These are phyloP conservation scores for Nemania sp. DNA, from an alignment of 2,329 filamentous ascomycete genomes.

Conservation along the genomic window DNA sequence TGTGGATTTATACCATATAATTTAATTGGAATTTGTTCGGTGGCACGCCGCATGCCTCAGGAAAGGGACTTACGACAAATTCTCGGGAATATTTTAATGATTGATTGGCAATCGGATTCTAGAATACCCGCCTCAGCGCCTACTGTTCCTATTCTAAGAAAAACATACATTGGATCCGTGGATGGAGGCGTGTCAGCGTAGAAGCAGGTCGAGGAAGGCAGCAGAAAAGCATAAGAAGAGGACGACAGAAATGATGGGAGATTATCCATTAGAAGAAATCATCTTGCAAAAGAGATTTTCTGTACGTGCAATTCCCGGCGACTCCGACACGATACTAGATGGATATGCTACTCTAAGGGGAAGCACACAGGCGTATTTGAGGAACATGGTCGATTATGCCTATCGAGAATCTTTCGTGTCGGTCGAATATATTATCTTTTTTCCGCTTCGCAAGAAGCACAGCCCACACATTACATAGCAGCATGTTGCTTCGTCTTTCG, in stretches of 20 bases:
- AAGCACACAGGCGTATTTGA: constrained; percentile 31
- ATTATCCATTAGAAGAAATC: not conserved
- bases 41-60: not conserved
- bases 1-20: too few relatives aligned
- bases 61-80: constrained; percentile 7
- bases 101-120: constrained; percentile 52
- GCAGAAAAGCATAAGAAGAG: not conserved
- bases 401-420: constrained; percentile 56
- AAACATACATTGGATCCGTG: not conserved
- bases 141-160: constrained; percentile 42
- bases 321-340: constrained; percentile 52
- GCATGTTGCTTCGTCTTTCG: constrained; percentile 53
- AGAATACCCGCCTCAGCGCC: constrained; percentile 44
- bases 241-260: not conserved
- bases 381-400: constrained; percentile 51
- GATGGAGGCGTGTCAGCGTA: not conserved
- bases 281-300: constrained; percentile 48
- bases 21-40: constrained; percentile 57
- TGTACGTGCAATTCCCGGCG: constrained; percentile 52
- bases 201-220: too few relatives aligned
- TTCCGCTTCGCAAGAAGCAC: constrained; percentile 44
- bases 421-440: constrained; percentile 50
- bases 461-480: constrained; percentile 52
- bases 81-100: constrained; percentile 49
- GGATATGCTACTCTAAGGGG: constrained; percentile 47